These are phyloP conservation scores for Fusarium sambucinum DNA, from an alignment of 2,329 filamentous ascomycete genomes.

Conservation along the genomic window DNA sequence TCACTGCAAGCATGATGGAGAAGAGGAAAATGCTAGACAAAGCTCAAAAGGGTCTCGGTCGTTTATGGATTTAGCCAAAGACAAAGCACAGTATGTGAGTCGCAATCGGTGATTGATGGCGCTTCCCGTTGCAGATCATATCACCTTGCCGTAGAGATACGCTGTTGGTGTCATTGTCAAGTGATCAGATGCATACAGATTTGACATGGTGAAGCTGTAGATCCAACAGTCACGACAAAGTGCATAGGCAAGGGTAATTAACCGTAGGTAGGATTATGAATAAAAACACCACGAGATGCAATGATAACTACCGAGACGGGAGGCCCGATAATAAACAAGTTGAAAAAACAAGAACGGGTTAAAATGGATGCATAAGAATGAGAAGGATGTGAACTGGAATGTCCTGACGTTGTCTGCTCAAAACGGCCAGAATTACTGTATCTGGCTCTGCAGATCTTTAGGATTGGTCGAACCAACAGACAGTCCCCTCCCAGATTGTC, in stretches of 20 bases:
- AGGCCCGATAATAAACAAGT: conserved; percentile 16
- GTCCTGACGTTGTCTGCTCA: conserved; percentile 16
- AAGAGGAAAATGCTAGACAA: conserved; percentile 10
- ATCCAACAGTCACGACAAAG: neutral
- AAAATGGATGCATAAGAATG: conserved; percentile 16
- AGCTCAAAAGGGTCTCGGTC: neutral
- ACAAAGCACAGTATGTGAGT: conserved; percentile 5
- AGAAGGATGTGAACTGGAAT: conserved; percentile 10
- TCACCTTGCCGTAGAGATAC: conserved; percentile 13
- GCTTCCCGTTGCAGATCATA: conserved; percentile 34
- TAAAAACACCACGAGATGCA: conserved; percentile 34
- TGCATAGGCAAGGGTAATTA: conserved; percentile 8
- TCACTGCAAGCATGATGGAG: conserved; percentile 4
- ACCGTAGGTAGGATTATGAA: conserved; percentile 10
- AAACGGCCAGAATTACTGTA: conserved; percentile 26
- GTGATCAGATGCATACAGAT: conserved; percentile 19
- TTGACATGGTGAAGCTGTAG: conserved; percentile 11
- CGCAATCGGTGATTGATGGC: conserved; percentile 32
- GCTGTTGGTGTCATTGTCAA: conserved; percentile 12
- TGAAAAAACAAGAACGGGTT: conserved; percentile 16
- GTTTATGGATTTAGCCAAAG: conserved; percentile 23
- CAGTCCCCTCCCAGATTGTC: conserved; percentile 23
- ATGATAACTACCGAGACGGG: conserved; percentile 13
- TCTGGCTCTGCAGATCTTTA: conserved; percentile 37
- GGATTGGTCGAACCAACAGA: conserved; percentile 33